Conservation (phyloP, 2,329 filamentous ascomycete genomes). For the Phoma sp. region DNA sequence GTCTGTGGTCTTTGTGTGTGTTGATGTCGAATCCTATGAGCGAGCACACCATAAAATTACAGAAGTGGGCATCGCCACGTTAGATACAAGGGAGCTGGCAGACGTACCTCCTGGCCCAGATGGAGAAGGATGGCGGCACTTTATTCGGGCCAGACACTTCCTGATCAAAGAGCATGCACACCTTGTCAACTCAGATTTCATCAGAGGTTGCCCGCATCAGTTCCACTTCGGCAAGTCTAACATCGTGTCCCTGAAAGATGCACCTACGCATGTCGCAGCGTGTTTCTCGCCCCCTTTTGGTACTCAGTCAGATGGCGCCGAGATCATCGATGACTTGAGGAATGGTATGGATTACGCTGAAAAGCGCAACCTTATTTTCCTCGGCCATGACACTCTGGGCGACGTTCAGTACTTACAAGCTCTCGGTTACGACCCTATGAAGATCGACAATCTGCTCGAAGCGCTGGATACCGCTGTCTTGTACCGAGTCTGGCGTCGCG, state of each 20-base stretch:
- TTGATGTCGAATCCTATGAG: slow-evolving; percentile 88
- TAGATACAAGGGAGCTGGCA: slow-evolving; percentile 71
- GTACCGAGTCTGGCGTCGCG: slow-evolving; percentile 67
- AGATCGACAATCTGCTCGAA: slow-evolving; percentile 64
- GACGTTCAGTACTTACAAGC: slow-evolving; percentile 73
- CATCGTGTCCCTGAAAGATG: slow-evolving; percentile 55
- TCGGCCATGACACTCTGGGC: slow-evolving; percentile 73
- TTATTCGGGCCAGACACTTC: slow-evolving; percentile 76
- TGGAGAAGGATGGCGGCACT: slow-evolving; percentile 69
- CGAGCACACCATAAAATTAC: slow-evolving; percentile 69
- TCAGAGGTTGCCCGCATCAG: slow-evolving; percentile 72
- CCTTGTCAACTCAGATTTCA: slow-evolving; percentile 70
- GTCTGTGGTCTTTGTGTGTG: slow-evolving; percentile 70
- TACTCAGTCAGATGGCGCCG: slow-evolving; percentile 8
- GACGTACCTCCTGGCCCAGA: slow-evolving; percentile 64
- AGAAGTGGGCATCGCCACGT: slow-evolving; percentile 81
- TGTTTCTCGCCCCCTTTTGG: slow-evolving; percentile 66
- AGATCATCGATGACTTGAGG: slow-evolving; percentile 1
- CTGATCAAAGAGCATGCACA: slow-evolving; percentile 72
- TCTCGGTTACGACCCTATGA: slow-evolving; percentile 67
- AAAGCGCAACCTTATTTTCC: slow-evolving; percentile 70
- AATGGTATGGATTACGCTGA: slow-evolving; percentile 28
- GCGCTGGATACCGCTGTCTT: slow-evolving; percentile 75
- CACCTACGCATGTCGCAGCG: slow-evolving; percentile 54
- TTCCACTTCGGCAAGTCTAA: slow-evolving; percentile 76